Conservation (phyloP, 2,329 filamentous ascomycete species). For the Hymenoscyphus infarciens region DNA sequence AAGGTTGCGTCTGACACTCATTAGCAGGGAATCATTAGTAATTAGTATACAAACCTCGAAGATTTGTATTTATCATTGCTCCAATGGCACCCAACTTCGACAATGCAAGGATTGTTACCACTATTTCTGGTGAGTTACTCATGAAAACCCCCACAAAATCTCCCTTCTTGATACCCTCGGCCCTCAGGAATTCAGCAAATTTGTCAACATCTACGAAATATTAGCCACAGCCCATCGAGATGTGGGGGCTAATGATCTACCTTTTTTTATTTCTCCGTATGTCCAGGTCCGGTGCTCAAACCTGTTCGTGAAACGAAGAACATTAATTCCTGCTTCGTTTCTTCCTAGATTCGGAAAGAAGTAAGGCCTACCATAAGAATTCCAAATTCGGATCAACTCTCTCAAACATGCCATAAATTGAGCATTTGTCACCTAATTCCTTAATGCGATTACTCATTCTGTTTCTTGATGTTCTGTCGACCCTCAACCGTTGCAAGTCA, state of each 20-base stretch:
- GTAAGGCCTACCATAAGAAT: constrained; percentile 37
- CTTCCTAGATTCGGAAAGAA: neutral
- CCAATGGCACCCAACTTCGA: constrained; percentile 44
- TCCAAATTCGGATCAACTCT: constrained; percentile 39
- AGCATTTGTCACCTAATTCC: constrained; percentile 38
- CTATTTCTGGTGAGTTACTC: constrained; percentile 48
- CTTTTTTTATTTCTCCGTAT: constrained; percentile 42
- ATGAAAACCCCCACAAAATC: constrained; percentile 46
- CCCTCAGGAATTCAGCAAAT: constrained; percentile 41
- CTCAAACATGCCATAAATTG: constrained; percentile 43
- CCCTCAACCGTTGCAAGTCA: constrained; percentile 37
- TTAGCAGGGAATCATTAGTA: constrained; percentile 2
- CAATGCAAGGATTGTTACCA: constrained; percentile 42
- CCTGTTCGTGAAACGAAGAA: neutral
- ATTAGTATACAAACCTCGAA: constrained; percentile 37
- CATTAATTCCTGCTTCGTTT: neutral
- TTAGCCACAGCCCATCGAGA: neutral
- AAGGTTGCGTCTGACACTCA: constrained; percentile 40
- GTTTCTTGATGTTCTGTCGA: constrained; percentile 36
- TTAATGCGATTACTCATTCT: constrained; percentile 37
- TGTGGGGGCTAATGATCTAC: constrained; percentile 27
- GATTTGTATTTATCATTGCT: constrained; percentile 45
- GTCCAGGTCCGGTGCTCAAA: constrained; percentile 48
- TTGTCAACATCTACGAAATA: constrained; percentile 40
- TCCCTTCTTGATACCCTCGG: constrained; percentile 37